phyloP scores from a whole-genome alignment of 306 rosid genomes.

The Casuarina glauca region DNA sequence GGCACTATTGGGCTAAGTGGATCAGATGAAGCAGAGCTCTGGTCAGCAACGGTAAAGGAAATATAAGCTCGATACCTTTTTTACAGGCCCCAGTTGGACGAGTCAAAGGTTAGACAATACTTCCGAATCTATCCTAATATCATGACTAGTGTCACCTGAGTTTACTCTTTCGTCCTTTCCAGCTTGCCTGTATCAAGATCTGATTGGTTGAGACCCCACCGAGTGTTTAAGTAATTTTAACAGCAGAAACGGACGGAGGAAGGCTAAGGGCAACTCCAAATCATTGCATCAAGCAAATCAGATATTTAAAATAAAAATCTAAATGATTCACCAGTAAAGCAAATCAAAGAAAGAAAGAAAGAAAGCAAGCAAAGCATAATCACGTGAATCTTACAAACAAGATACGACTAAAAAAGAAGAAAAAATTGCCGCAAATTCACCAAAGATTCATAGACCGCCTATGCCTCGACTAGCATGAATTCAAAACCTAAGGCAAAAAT shows the following conservation, averaged over 20 bases:
- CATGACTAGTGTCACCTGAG: neutral
- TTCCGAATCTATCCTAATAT: neutral
- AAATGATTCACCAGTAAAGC: too few species aligned
- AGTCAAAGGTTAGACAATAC: neutral
- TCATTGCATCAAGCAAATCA: too few species aligned
- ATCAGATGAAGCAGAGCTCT: conserved; percentile 7
- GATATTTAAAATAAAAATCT: too few species aligned
- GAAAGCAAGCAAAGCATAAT: neutral
- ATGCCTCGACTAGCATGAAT: neutral
- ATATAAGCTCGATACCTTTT: neutral
- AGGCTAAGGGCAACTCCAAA: too few species aligned
- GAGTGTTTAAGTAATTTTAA: neutral
- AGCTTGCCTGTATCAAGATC: neutral
- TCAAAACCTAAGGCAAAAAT: neutral
- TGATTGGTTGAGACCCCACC: neutral
- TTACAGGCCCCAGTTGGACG: neutral
- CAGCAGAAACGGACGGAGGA: too few species aligned
- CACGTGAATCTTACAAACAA: neutral
- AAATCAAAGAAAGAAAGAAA: neutral
- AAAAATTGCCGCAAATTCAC: neutral
- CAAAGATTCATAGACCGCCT: neutral
- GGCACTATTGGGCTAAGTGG: neutral
- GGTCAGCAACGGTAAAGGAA: conserved; percentile 3
- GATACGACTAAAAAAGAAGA: too few species aligned
- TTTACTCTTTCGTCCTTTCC: neutral